These are phyloP conservation scores for Triticum turgidum DNA, from an alignment of 176 grass and related monocot species.

Conservation along the genomic window DNA sequence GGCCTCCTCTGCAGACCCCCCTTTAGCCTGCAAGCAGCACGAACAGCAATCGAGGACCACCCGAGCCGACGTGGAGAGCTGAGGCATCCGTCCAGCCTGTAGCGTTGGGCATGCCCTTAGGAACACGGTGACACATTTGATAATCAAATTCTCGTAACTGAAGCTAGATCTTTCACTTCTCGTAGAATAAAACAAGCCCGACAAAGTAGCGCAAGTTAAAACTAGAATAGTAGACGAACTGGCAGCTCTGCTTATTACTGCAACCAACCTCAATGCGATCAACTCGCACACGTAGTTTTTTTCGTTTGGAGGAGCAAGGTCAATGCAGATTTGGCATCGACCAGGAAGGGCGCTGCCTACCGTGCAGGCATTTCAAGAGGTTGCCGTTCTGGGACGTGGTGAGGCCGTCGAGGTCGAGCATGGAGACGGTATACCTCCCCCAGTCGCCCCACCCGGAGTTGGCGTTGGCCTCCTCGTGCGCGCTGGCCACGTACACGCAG, in stretches of 20 bases:
- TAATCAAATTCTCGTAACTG: not conserved
- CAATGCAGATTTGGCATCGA: not conserved
- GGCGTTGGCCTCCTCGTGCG: not conserved
- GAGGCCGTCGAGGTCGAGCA: not conserved
- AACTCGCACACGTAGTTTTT: not conserved
- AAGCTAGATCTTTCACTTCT: not conserved
- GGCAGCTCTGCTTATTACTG: not conserved
- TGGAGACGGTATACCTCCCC: not conserved
- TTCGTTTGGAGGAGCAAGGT: not conserved
- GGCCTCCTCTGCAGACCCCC: too few relatives aligned
- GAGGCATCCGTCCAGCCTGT: too few relatives aligned
- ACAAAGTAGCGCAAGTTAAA: not conserved
- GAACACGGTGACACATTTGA: too few relatives aligned
- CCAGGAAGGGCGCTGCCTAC: not conserved
- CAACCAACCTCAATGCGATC: not conserved
- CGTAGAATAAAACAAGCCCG: not conserved
- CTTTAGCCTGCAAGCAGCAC: too few relatives aligned
- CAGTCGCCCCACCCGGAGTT: not conserved
- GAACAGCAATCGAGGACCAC: too few relatives aligned
- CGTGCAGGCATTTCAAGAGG: not conserved
- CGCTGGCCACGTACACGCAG: constrained; percentile 18
- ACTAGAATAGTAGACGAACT: not conserved
- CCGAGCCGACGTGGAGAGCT: too few relatives aligned
- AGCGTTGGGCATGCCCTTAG: too few relatives aligned
- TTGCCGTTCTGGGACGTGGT: not conserved